These are phyloP conservation scores for Acacia melanoxylon DNA, from an alignment of 306 rosid genomes.

Conservation along the genomic window DNA sequence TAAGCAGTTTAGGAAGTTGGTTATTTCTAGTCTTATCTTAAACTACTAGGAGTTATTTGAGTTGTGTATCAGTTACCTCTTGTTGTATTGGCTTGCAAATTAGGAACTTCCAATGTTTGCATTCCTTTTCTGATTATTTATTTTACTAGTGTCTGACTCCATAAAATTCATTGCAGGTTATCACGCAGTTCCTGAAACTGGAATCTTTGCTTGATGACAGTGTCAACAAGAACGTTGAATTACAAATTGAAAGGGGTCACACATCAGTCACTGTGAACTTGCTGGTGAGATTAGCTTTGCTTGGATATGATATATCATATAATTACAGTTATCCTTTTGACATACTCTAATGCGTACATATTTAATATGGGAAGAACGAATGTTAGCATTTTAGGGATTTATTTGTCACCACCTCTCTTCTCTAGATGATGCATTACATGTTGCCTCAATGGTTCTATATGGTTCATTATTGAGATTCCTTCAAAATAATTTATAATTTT, in stretches of 20 bases:
- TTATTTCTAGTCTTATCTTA: no score
- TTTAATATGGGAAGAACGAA: conserved; percentile 24
- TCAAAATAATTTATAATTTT: neutral
- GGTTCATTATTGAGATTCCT: neutral
- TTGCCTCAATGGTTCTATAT: neutral
- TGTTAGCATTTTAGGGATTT: neutral
- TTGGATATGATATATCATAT: conserved; percentile 24
- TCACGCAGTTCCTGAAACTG: conserved; percentile 88
- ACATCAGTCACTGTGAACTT: conserved; percentile 53
- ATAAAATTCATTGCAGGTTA: conserved; percentile 60
- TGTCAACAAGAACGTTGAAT: conserved; percentile 67
- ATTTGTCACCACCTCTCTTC: conserved; percentile 24
- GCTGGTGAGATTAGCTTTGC: conserved; percentile 56
- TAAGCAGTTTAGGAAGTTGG: no score
- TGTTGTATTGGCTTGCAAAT: neutral
- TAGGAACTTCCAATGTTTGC: neutral
- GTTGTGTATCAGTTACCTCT: no score
- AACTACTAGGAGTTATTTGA: no score
- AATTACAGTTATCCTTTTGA: conserved; percentile 17
- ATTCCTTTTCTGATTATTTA: conserved; percentile 21
- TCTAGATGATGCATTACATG: neutral
- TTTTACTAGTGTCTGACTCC: conserved; percentile 17
- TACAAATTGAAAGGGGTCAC: conserved; percentile 92
- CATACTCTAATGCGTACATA: conserved; percentile 9
- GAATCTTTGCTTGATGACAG: conserved; percentile 91